Percentiles rank a stretch among this genome's conserved stretches.
These are phyloP conservation scores for Aspergillus piperis DNA, from an alignment of 2,329 filamentous ascomycete genomes.

Conservation along the genomic window DNA sequence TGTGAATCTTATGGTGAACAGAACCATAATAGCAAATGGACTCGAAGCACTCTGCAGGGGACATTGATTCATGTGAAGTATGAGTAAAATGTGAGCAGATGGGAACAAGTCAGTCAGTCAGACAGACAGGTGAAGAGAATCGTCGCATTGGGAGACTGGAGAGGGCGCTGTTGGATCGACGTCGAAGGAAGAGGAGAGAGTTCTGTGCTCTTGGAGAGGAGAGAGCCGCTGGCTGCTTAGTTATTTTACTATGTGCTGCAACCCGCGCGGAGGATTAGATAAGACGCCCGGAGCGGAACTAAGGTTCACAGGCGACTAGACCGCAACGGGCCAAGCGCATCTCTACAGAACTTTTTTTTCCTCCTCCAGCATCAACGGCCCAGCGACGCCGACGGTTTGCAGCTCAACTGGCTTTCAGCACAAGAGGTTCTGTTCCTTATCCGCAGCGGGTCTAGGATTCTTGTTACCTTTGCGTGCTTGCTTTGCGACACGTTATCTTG, in stretches of 20 bases:
- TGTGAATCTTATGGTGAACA: neutral
- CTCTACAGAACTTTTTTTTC: conserved; percentile 48
- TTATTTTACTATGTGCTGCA: too few relatives aligned
- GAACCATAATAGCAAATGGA: neutral
- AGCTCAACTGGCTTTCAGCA: conserved; percentile 25
- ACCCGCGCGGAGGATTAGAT: conserved; percentile 33
- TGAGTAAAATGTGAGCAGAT: too few relatives aligned
- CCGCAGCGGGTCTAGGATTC: conserved; percentile 16
- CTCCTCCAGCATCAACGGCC: conserved; percentile 33
- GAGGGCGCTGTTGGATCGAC: too few relatives aligned
- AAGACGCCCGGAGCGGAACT: conserved; percentile 25
- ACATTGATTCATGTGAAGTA: neutral
- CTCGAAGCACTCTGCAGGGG: neutral
- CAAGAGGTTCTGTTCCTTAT: conserved; percentile 20
- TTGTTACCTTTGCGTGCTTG: conserved; percentile 6
- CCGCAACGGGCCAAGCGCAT: conserved; percentile 35
- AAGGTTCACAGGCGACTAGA: conserved; percentile 22
- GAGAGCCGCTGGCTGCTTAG: too few relatives aligned
- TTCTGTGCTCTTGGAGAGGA: too few relatives aligned
- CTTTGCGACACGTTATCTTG: conserved; percentile 6
- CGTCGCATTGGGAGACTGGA: too few relatives aligned
- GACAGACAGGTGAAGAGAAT: too few relatives aligned
- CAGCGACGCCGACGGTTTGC: conserved; percentile 26
- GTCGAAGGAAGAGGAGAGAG: too few relatives aligned
- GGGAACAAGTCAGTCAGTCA: too few relatives aligned